A percentile compares a stretch with the other conserved stretches of the same genome.
Conservation (phyloP, 2,329 filamentous ascomycete species). For the Colletotrichum falcatum region DNA sequence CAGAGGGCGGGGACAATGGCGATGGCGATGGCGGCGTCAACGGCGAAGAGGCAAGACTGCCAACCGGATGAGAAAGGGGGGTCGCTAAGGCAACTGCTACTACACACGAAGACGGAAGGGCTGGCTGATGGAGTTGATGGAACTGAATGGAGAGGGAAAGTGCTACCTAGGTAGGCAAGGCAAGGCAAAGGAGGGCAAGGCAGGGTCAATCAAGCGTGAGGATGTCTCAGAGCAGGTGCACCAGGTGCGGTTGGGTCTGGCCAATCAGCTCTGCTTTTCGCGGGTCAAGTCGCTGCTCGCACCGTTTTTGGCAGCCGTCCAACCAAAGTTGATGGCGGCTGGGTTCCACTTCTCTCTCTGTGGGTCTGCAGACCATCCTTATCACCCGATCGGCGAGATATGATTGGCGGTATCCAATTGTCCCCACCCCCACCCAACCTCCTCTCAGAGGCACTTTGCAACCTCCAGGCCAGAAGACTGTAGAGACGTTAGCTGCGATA, state of each 20-base stretch:
- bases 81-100: conserved; percentile 25
- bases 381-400: conserved; percentile 25
- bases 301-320: conserved; percentile 1
- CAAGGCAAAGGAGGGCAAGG: conserved; percentile 27
- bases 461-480: neutral
- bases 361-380: conserved; percentile 10
- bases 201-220: conserved; percentile 33
- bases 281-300: neutral
- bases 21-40: neutral
- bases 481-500: neutral
- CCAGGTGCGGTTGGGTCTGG: conserved; percentile 15
- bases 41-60: neutral
- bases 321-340: neutral
- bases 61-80: conserved; percentile 2
- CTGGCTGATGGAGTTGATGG: conserved; percentile 13
- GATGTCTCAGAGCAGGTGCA: conserved; percentile 33
- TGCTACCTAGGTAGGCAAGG: neutral
- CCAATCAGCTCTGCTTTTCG: conserved; percentile 24
- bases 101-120: conserved; percentile 27
- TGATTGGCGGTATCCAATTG: conserved; percentile 33
- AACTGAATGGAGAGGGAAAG: conserved; percentile 6
- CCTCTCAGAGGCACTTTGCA: conserved; percentile 12
- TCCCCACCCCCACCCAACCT: conserved; percentile 5
- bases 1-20: neutral
- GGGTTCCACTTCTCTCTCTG: conserved; percentile 1